These are phyloP conservation scores for Kitagawia praeruptora DNA, from an alignment of 129 eudicot species.

Conservation along the genomic window DNA sequence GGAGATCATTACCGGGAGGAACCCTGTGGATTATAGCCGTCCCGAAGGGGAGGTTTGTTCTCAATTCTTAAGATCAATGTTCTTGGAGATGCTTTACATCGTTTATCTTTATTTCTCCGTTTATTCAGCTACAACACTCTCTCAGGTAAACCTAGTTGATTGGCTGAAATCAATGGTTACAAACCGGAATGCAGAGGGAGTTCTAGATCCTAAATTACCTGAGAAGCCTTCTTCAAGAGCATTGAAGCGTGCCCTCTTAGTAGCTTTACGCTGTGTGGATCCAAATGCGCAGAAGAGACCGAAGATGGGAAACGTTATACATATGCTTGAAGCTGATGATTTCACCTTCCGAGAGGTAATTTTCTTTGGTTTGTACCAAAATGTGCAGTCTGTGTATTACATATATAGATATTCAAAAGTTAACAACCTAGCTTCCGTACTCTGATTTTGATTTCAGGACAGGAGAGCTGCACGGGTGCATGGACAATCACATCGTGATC, in stretches of 20 bases:
- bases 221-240: slow-evolving; percentile 94
- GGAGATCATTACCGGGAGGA: slow-evolving; percentile 82
- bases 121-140: neutral
- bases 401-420: neutral
- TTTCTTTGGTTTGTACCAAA: neutral
- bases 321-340: slow-evolving; percentile 87
- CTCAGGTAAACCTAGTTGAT: slow-evolving; percentile 73
- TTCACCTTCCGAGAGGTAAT: slow-evolving; percentile 83
- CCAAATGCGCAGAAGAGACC: slow-evolving; percentile 93
- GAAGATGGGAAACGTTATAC: slow-evolving; percentile 88
- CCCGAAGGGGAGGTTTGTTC: slow-evolving; percentile 82
- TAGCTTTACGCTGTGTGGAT: slow-evolving; percentile 84
- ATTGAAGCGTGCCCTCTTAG: slow-evolving; percentile 69
- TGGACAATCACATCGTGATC: slow-evolving; percentile 25
- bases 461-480: slow-evolving; percentile 48
- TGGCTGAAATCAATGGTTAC: slow-evolving; percentile 95
- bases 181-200: slow-evolving; percentile 62
- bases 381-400: neutral
- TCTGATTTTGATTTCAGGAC: slow-evolving; percentile 35
- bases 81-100: neutral
- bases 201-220: slow-evolving; percentile 78
- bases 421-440: neutral
- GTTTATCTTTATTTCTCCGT: neutral
- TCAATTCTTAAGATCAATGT: neutral
- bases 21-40: slow-evolving; percentile 85